phyloP scores from a whole-genome alignment of 2,329 filamentous ascomycete genomes.

The Colletotrichum sp. region DNA sequence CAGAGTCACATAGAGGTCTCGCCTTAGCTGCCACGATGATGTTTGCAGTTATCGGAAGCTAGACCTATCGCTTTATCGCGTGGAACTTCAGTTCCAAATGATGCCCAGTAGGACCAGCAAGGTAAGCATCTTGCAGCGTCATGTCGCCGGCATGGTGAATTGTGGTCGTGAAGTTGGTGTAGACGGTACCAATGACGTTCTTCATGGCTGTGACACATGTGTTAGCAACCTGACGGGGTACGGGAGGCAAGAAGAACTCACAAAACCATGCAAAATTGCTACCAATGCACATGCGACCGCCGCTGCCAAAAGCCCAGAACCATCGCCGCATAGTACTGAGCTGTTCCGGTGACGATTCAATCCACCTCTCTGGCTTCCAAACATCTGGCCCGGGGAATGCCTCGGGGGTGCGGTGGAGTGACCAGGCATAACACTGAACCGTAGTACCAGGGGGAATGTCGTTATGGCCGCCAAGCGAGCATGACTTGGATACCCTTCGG shows the following conservation, averaged over 20 bases:
- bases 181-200: background rate
- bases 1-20: background rate
- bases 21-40: background rate
- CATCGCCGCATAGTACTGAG: background rate
- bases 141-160: background rate
- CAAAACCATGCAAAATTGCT: background rate
- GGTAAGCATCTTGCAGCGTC: background rate
- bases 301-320: background rate
- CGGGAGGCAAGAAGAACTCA: background rate
- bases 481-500: background rate
- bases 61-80: background rate
- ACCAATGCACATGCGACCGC: background rate
- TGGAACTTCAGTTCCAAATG: background rate
- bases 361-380: background rate
- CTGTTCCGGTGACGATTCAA: background rate
- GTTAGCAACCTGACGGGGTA: background rate
- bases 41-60: accelerated
- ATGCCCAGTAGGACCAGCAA: background rate
- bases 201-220: background rate
- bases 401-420: background rate
- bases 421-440: background rate
- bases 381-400: background rate
- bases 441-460: background rate
- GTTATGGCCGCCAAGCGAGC: background rate
- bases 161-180: background rate